Conservation (phyloP, 768 basidiomycete genomes). For the Kwoniella bestiolae region DNA sequence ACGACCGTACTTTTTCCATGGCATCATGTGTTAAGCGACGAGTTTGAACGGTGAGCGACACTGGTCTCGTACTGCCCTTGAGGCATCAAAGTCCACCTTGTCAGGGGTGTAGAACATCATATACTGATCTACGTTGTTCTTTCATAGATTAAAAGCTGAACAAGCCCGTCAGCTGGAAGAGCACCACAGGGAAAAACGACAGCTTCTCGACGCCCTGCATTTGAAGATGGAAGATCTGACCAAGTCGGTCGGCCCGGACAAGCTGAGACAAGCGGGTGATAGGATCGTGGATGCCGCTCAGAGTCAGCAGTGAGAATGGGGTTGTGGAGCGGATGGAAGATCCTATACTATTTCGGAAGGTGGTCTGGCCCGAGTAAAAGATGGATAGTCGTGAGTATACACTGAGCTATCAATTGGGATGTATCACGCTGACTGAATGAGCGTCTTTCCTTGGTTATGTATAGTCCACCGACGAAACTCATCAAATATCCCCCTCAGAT, state of each 20-base stretch:
- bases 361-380: too few relatives aligned
- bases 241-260: slow-evolving; percentile 11
- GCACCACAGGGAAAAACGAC: slow-evolving; percentile 21
- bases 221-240: slow-evolving; percentile 21
- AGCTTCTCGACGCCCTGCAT: slow-evolving; percentile 15
- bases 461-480: too few relatives aligned
- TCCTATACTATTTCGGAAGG: too few relatives aligned
- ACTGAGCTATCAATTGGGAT: too few relatives aligned
- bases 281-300: slow-evolving; percentile 6
- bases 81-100: background rate
- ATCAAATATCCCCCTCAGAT: too few relatives aligned
- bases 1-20: slow-evolving; percentile 19
- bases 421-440: too few relatives aligned
- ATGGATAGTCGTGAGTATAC: too few relatives aligned
- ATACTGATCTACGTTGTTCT: background rate
- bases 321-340: background rate
- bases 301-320: background rate
- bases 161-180: slow-evolving; percentile 25
- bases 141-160: slow-evolving; percentile 21
- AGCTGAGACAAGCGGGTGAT: slow-evolving; percentile 1
- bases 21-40: slow-evolving; percentile 20
- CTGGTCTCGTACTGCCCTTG: too few relatives aligned
- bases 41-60: slow-evolving; percentile 16
- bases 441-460: too few relatives aligned
- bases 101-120: background rate